These are phyloP conservation scores for Vitis labrusca DNA, from an alignment of 164 flowering plant genomes.

Conservation along the genomic window DNA sequence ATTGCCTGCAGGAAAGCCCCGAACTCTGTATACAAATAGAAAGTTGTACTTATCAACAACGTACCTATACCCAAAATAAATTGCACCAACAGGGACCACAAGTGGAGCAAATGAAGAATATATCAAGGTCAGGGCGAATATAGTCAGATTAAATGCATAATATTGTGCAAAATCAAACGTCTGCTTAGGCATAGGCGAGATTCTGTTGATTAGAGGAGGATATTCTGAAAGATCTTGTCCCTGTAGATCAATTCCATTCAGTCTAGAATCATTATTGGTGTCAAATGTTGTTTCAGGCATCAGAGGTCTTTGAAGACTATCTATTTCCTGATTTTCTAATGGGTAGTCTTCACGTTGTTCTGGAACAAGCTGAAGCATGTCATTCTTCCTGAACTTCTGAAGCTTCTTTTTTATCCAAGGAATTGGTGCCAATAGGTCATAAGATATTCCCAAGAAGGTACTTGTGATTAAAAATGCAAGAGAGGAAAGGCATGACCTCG, in stretches of 20 bases:
- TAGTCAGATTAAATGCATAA: slow-evolving; percentile 94
- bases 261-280: slow-evolving; percentile 22
- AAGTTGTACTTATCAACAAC: slow-evolving; percentile 98
- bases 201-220: slow-evolving; percentile 60
- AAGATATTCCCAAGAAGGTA: slow-evolving; percentile 95
- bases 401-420: slow-evolving; percentile 97
- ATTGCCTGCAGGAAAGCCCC: slow-evolving; percentile 96
- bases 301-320: slow-evolving; percentile 63
- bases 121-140: slow-evolving; percentile 92
- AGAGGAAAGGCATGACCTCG: slow-evolving; percentile 92
- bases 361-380: slow-evolving; percentile 98
- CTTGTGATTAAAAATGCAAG: slow-evolving; percentile 91
- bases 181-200: slow-evolving; percentile 85
- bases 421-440: slow-evolving; percentile 86
- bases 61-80: slow-evolving; percentile 91
- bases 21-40: slow-evolving; percentile 86
- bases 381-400: slow-evolving; percentile 83
- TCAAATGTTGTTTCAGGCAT: slow-evolving; percentile 49
- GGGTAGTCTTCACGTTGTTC: slow-evolving; percentile 82
- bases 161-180: slow-evolving; percentile 97
- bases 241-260: slow-evolving; percentile 42
- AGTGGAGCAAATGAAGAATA: slow-evolving; percentile 89
- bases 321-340: slow-evolving; percentile 53
- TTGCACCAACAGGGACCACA: slow-evolving; percentile 94
- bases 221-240: slow-evolving; percentile 81